Evolutionary conservation across 495 filamentous ascomycete genomes (phyloP), one percentile per base, ranked within the genome.

Genomic region (Neurospora sp.): DNA sequence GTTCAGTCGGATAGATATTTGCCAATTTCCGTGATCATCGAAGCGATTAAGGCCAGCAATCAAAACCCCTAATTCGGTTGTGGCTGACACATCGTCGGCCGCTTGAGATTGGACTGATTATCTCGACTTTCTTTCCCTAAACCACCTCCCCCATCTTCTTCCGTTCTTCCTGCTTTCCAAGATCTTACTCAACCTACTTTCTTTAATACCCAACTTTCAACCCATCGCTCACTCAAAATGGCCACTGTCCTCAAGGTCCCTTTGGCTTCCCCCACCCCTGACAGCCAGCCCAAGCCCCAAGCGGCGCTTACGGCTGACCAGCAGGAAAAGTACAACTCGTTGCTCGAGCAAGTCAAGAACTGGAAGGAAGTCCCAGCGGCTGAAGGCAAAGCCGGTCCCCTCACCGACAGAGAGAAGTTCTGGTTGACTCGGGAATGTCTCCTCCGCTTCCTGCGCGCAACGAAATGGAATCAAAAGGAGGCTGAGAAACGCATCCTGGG

Each of bases 391-490:
- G 83, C 81, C 35, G 85, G 85, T 9, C 89, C 93, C 3, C 81
- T 98, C 71, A 90, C 89, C 22, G 93, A 96, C 40, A 85, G 86
- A 68, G 96, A 99, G 83, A 90, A 87, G 78, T 88, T 97, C 83
- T 99, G 92, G 89, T 86, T 98, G 71, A 97, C 94, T 18, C 88
- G 89, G 68, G 96, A 98, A 78, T 98, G 95, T 80, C 86, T 98
- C 2, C 86, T 98, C 14, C 92, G 96, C 76, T 99, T 96, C 78
- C 88, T 99, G 53, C 91, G 96, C 72, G 96, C 96, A 3, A 92
- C 92, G 39, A 98, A 97, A 81, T 98, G 96, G 96, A 87, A 91
- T 75, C 83, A 89, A 35, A 80, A 88, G 45, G 90, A 94, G 22
- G 90, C 94, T n/a, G 86, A 89, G 75, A 91, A 90, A 74, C 90